Evolutionary conservation across 768 basidiomycete genomes (phyloP), one percentile per base, ranked within the genome.

Genomic region (Tylopilus vinaceipallidus): DNA sequence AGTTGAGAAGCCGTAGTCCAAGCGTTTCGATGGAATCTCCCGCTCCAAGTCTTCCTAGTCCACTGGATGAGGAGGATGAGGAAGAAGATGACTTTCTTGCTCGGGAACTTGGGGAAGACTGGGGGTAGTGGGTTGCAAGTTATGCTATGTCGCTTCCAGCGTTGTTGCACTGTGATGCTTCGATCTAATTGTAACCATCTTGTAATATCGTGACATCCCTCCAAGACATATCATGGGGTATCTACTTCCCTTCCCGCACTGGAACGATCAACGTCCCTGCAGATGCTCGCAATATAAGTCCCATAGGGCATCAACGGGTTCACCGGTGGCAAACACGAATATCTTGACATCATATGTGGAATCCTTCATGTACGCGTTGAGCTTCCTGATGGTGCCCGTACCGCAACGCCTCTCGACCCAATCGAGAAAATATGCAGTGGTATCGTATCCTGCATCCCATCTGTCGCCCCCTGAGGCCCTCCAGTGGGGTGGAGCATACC

Each of bases 71-170:
- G 2, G 78, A 75, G 0, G 81, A 81, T 1, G 77, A 79, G 2
- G 86, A 87, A 4, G 86, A 87, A 1, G 87, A 88, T 35, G 88
- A 90, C 63, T 89, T 89, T 63, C 71, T 90, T n/a, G 82, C 87
- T n/a, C 76, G 83, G 33, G 89, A 86, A 61, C 72, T 91, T 56
- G 86, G 82, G 62, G 85, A 85, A 63, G 87, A 89, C 52, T 81
- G 77, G 81, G 84, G 86, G 80, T 90, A 83, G 68, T 57, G 14
- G 32, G 11, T 41, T 43, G 4, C 16, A 4, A 22, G 24, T 43
- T 13, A 19, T 49, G 44, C 37, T 19, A 30, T 29, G 43, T 42
- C n/a, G 40, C 27, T 24, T 19, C 12, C 19, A 42, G 8, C 33
- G 24, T 38, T 51, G 41, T 47, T 42, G 49, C 34, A 50, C 35